phyloP scores from a whole-genome alignment of 352 stramenopile species.

The Pythium vanterpoolii region DNA sequence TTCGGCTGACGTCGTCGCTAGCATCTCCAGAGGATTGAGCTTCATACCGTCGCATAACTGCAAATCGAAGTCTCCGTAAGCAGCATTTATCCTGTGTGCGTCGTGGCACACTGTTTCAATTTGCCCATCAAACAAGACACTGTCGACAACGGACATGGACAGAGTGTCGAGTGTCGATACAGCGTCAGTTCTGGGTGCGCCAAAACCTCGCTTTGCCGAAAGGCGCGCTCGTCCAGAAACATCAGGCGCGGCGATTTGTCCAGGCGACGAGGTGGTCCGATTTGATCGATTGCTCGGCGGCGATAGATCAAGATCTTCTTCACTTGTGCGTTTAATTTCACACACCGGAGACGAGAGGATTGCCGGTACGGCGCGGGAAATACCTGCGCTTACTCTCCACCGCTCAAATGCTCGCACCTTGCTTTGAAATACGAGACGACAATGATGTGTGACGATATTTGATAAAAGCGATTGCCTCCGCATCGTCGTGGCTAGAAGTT shows the following conservation, averaged over 20 bases:
- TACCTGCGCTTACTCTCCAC: slow-evolving; percentile 26
- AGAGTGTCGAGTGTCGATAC: slow-evolving; percentile 7
- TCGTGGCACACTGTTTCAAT: background rate
- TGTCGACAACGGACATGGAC: slow-evolving; percentile 11
- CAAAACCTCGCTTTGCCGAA: background rate
- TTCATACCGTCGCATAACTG: background rate
- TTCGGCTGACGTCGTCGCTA: slow-evolving; percentile 2
- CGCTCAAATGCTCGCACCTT: slow-evolving; percentile 30
- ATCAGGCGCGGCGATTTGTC: background rate
- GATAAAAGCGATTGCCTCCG: slow-evolving; percentile 29
- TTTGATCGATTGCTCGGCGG: background rate
- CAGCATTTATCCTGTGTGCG: background rate
- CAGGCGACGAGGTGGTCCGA: background rate
- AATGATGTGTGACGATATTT: slow-evolving; percentile 35
- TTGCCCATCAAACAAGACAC: slow-evolving; percentile 11
- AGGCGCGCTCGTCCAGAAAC: background rate
- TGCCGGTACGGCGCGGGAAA: background rate
- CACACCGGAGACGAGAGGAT: background rate
- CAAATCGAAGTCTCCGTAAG: background rate
- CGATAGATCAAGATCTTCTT: background rate
- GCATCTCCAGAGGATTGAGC: slow-evolving; percentile 16
- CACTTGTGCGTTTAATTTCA: background rate
- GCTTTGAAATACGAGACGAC: slow-evolving; percentile 21
- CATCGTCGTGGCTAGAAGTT: slow-evolving; percentile 4
- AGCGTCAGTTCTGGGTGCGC: background rate